Evolutionary conservation across 345 rosid species (phyloP), one percentile per base, ranked within the genome.

Genomic region (Salix suchowensis): DNA sequence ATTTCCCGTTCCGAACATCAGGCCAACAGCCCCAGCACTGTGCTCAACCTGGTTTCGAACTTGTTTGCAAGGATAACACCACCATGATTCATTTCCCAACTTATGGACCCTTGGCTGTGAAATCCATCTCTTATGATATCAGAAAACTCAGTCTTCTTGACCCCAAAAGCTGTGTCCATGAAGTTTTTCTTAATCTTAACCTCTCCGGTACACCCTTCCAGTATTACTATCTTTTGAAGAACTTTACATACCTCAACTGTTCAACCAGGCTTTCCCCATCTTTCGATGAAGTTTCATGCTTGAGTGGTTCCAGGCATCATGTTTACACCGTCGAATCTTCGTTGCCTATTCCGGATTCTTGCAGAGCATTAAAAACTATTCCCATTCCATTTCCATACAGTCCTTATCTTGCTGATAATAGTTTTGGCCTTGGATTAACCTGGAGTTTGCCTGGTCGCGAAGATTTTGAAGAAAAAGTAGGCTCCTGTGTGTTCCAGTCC

Each of bases 351-450:
- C 90, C 87, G 0, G 74, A 26, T 28, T 84, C 82, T 68, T 91
- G 95, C 79, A 73, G 75, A 75, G 32, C 36, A 23, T 70, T 88
- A 54, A 89, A 80, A 76, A 83, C 85, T 8, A 82, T 87, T n/a
- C 85, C 87, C n/a, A 87, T 91, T 39, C 95, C 92, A 15, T 85
- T 88, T 80, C 50, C 85, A 6, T 89, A 85, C 21, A 84, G 86
- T 81, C 86, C 90, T 71, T 89, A 84, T 77, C 79, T 91, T 55
- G 70, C 91, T 40, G 95, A 86, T 39, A 78, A 65, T 66, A 80
- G 85, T 61, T 89, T 91, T 44, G 95, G 95, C 18, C 92, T 91
- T 6, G 81, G 85, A 15, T 84, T 91, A 44, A 89, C 88, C 34
- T 91, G 95, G 91, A 84, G 82, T 72, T 67, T 70, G 71, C 81